Percentiles rank a stretch among this genome's conserved stretches.
Conservation (phyloP, 1,284 basidiomycete genomes). For the Trichosporon faecale region DNA sequence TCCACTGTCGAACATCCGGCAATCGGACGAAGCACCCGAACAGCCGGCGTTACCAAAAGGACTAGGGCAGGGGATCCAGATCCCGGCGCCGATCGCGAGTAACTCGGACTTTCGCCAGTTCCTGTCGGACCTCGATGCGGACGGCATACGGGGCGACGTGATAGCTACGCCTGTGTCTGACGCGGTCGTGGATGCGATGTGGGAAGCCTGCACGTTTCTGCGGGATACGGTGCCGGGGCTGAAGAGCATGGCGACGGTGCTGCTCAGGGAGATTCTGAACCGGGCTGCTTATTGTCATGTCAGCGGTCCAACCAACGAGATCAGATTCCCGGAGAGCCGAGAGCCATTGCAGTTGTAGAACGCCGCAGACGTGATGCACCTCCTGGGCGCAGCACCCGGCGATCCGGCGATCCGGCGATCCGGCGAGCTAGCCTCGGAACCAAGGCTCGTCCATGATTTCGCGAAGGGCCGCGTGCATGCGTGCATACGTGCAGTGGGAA, state of each 20-base stretch:
- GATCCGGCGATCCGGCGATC: too few species aligned
- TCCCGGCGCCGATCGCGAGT: not conserved
- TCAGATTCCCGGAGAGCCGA: too few species aligned
- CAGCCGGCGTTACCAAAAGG: not conserved
- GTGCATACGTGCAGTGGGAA: not conserved
- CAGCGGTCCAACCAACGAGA: too few species aligned
- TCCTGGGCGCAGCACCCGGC: too few species aligned
- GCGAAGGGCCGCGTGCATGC: not conserved
- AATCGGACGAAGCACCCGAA: not conserved
- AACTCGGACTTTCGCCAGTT: not conserved
- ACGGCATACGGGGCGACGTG: not conserved
- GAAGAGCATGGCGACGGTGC: not conserved
- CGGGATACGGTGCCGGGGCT: not conserved
- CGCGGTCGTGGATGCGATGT: not conserved
- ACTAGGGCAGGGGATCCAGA: not conserved
- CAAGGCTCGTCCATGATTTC: too few species aligned
- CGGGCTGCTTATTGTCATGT: too few species aligned
- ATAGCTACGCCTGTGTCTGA: not conserved
- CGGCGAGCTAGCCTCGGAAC: not conserved
- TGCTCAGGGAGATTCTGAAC: not conserved
- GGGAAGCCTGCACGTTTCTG: not conserved
- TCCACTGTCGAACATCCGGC: not conserved
- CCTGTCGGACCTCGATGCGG: not conserved
- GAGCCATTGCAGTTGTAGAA: too few species aligned
- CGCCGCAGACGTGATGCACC: too few species aligned